Evolutionary conservation across 1,139 yeast genomes (phyloP).

Genomic region (Geotrichum europaeum): DNA sequence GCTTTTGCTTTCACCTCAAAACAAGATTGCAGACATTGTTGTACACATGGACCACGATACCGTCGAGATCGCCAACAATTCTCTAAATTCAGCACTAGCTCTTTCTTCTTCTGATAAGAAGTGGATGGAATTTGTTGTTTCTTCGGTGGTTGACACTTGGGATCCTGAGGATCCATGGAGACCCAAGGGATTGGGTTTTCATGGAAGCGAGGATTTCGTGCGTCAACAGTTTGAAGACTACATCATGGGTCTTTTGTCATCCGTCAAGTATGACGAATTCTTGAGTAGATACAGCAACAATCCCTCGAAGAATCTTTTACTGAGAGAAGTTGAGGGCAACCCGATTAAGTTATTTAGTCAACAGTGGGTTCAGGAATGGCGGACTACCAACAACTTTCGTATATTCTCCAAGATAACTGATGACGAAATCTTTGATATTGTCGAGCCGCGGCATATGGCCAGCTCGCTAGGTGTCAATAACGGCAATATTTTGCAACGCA

Average conservation of each 20-base stretch:
- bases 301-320: slow-evolving; percentile 20
- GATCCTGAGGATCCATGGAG: slow-evolving; percentile 40
- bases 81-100: slow-evolving; percentile 41
- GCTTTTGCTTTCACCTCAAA: slow-evolving; percentile 49
- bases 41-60: slow-evolving; percentile 43
- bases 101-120: slow-evolving; percentile 64
- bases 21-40: slow-evolving; percentile 49
- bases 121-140: slow-evolving; percentile 51
- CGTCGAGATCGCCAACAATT: slow-evolving; percentile 44
- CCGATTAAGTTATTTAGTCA: slow-evolving; percentile 47
- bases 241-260: slow-evolving; percentile 63
- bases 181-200: slow-evolving; percentile 44
- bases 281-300: slow-evolving; percentile 21
- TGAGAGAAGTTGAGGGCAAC: slow-evolving; percentile 35
- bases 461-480: slow-evolving; percentile 1
- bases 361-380: slow-evolving; percentile 61
- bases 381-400: slow-evolving; percentile 55
- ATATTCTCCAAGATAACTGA: slow-evolving; percentile 73
- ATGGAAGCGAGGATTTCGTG: slow-evolving; percentile 86
- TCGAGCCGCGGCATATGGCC: slow-evolving; percentile 69
- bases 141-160: slow-evolving; percentile 40
- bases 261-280: slow-evolving; percentile 64
- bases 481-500: not conserved
- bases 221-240: slow-evolving; percentile 88
- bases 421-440: slow-evolving; percentile 80